These are phyloP conservation scores for Pseudocercospora pini-densiflorae DNA, from an alignment of 2,329 filamentous ascomycete genomes.

Conservation along the genomic window DNA sequence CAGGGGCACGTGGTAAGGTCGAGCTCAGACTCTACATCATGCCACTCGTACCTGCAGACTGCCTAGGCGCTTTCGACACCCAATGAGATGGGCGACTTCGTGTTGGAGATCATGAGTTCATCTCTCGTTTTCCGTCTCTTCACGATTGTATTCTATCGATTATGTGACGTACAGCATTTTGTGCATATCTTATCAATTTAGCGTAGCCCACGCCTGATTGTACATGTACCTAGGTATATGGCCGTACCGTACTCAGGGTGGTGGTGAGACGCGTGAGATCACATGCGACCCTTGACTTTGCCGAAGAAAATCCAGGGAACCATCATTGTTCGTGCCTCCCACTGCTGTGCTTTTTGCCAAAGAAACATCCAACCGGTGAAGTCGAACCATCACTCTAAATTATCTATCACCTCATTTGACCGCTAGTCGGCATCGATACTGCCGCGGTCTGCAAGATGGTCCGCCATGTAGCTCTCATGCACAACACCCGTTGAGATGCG, in stretches of 20 bases:
- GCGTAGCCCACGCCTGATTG: not conserved
- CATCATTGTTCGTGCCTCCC: not conserved
- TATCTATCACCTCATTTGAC: not conserved
- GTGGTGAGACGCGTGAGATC: not conserved
- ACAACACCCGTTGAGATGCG: slow-evolving; percentile 6
- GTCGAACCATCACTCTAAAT: not conserved
- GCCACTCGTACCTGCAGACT: slow-evolving; percentile 17
- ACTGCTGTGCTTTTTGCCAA: not conserved
- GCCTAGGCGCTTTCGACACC: not conserved
- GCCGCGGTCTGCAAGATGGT: slow-evolving; percentile 2
- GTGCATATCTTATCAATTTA: not conserved
- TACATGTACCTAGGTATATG: not conserved
- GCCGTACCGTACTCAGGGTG: not conserved
- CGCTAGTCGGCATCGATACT: not conserved
- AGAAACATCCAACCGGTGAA: not conserved
- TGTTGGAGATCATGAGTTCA: not conserved
- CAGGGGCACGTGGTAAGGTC: not conserved
- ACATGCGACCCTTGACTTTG: slow-evolving; percentile 4
- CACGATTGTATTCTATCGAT: not conserved
- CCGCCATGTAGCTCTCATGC: slow-evolving; percentile 8
- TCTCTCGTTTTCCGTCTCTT: not conserved
- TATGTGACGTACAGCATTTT: not conserved
- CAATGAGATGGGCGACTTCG: not conserved
- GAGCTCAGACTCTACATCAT: slow-evolving; percentile 8
- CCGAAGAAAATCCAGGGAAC: slow-evolving; percentile 1